Base-by-base conservation (phyloP, 179 eudicot genomes). In the Heliamphora pulchella region DNA sequence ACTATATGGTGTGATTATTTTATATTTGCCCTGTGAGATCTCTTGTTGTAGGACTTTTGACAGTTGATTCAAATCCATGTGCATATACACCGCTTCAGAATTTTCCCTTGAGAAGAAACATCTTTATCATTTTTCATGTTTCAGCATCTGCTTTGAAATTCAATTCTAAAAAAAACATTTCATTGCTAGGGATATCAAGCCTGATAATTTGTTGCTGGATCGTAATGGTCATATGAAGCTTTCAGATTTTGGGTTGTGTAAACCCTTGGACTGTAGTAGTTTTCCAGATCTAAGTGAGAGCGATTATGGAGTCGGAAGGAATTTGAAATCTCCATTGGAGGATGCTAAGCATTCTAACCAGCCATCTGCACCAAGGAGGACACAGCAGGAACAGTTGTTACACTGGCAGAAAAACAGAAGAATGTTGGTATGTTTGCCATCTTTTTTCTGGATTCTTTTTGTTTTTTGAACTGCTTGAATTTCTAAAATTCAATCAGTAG, bases 221-320 rank as follows among this genome's bases (percentile, higher is more conserved):
- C 69, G 55, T 54, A 43, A 77, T 14, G 79, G 79, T 17, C 79
- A 77, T 14, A 77, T 77, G 79, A 77, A 77, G 58, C 70, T 77
- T 43, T 77, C 79, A 18, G 79, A 77, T 63, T 77, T 77, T 63
- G 79, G 79, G 13, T 64, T 77, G 70, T 77, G 79, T 77, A 77
- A 77, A 62, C 79, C 79, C 43, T 77, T 77, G 71, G 58, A 77
- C 79, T 46, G 79, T 18, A 77, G 71, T 77, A 61, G 70, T 63
- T 46, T 77, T 63, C 79, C 76, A 53, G 61, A 73, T 22, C 76
- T 73, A 22, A 53, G 10, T 48, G 79, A 77, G 71, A 77, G 22
- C n/a, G 79, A 77, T 48, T 63, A 10, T 20, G 69, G 41, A 63
- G 58, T 46, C 41, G 79, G 46, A 77, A 65, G 57, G 48, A 64